These are phyloP conservation scores for Candida peoriensis DNA, from an alignment of 805 yeast species.

Conservation along the genomic window DNA sequence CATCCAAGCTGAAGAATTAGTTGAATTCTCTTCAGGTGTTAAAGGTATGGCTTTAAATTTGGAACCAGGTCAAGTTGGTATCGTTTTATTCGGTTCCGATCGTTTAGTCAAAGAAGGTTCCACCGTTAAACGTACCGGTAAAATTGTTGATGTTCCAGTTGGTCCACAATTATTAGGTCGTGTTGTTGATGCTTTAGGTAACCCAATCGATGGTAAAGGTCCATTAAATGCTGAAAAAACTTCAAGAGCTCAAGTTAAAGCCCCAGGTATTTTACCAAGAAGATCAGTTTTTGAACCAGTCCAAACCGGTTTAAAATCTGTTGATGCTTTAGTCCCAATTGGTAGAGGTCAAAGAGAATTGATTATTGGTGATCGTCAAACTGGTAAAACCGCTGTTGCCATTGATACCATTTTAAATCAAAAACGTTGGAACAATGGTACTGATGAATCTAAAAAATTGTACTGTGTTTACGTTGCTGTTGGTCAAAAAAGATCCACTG, in stretches of 20 bases:
- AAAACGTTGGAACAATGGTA: constrained; percentile 96
- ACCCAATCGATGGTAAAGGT: constrained; percentile 99
- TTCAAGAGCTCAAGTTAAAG: constrained; percentile 97
- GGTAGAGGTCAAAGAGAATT: constrained; percentile 99
- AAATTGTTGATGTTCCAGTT: constrained; percentile 98
- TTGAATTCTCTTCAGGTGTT: constrained; percentile 98
- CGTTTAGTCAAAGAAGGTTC: constrained; percentile 98
- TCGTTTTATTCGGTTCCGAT: constrained; percentile 99
- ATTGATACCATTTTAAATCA: constrained; percentile 97
- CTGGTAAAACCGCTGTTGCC: constrained; percentile 99
- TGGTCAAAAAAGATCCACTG: constrained; percentile 99
- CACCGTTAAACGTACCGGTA: constrained; percentile 99
- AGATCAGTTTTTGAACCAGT: constrained; percentile 98
- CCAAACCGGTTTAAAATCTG: constrained; percentile 99
- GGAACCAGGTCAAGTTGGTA: constrained; percentile 99
- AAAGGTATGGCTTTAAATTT: constrained; percentile 99
- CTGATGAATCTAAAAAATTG: constrained; percentile 94
- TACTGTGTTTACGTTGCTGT: constrained; percentile 99
- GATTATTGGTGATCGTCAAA: constrained; percentile 99
- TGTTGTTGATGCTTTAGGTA: constrained; percentile 99
- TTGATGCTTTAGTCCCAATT: constrained; percentile 97
- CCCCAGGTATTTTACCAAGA: constrained; percentile 99
- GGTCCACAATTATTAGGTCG: constrained; percentile 98
- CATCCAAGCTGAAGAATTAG: constrained; percentile 99
- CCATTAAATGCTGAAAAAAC: constrained; percentile 83